Conservation (phyloP, 768 basidiomycete species). For the Mycena latifolia region DNA sequence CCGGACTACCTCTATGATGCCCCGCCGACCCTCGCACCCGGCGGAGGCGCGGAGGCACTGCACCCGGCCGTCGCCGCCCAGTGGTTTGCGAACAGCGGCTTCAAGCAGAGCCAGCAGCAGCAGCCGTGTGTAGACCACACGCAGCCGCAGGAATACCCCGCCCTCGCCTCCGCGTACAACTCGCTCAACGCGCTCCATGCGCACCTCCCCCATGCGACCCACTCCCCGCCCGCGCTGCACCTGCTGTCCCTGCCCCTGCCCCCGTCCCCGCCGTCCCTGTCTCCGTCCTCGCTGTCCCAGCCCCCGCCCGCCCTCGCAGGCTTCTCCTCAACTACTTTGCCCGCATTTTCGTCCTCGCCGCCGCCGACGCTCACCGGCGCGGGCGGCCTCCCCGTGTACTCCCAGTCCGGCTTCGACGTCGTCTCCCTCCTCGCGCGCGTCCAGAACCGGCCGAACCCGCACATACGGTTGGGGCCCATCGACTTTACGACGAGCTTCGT, state of each 20-base stretch:
- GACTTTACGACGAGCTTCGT: constrained; percentile 94
- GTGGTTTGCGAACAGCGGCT: constrained; percentile 67
- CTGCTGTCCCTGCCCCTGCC: constrained; percentile 5
- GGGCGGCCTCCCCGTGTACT: constrained; percentile 76
- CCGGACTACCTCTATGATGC: constrained; percentile 73
- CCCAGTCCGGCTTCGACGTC: constrained; percentile 91
- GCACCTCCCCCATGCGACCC: background rate
- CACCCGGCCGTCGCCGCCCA: constrained; percentile 56
- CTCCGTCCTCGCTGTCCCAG: background rate
- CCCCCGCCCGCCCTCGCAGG: background rate
- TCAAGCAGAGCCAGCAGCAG: constrained; percentile 38
- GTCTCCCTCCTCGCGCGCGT: constrained; percentile 86
- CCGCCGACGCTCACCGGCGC: constrained; percentile 27
- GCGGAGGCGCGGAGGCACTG: constrained; percentile 83
- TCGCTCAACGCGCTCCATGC: background rate
- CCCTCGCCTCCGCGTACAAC: background rate
- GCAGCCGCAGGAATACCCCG: background rate
- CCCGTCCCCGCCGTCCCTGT: background rate
- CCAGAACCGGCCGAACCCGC: constrained; percentile 78
- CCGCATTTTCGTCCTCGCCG: constrained; percentile 23
- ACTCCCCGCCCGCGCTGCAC: background rate
- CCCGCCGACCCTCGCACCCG: constrained; percentile 72
- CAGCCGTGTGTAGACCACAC: too few species aligned
- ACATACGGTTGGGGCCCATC: constrained; percentile 84
- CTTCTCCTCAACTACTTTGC: too few species aligned